These are phyloP conservation scores for Penicillium paxilli DNA, from an alignment of 495 filamentous ascomycete species.

Conservation along the genomic window DNA sequence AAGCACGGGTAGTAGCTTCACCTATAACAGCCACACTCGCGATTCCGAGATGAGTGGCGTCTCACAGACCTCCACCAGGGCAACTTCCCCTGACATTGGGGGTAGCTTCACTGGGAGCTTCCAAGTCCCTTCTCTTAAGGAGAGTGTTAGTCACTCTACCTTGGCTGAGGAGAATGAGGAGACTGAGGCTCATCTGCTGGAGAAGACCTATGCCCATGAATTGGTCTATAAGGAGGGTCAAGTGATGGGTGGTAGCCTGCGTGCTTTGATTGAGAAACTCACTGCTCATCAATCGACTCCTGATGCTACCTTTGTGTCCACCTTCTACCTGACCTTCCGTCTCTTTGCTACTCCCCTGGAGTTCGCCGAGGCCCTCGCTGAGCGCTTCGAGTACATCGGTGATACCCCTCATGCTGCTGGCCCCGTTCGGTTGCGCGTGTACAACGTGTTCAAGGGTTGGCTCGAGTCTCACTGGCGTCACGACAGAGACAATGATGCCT, in stretches of 20 bases:
- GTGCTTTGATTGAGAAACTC: slow-evolving; percentile 88
- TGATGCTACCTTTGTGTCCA: slow-evolving; percentile 87
- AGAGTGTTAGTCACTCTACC: slow-evolving; percentile 57
- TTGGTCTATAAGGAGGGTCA: slow-evolving; percentile 93
- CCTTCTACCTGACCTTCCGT: slow-evolving; percentile 97
- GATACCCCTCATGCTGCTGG: slow-evolving; percentile 69
- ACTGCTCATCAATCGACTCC: slow-evolving; percentile 93
- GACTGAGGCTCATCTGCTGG: slow-evolving; percentile 75
- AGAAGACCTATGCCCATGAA: slow-evolving; percentile 87
- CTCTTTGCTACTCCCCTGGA: slow-evolving; percentile 83
- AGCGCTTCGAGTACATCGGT: slow-evolving; percentile 88
- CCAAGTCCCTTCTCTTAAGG: slow-evolving; percentile 52
- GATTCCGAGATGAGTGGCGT: slow-evolving; percentile 80
- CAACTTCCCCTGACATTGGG: slow-evolving; percentile 78
- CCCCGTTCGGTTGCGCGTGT: slow-evolving; percentile 86
- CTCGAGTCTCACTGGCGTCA: slow-evolving; percentile 93
- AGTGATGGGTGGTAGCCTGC: slow-evolving; percentile 87
- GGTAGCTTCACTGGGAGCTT: slow-evolving; percentile 33
- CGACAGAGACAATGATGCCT: slow-evolving; percentile 70
- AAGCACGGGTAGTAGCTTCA: slow-evolving; percentile 67
- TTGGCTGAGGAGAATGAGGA: slow-evolving; percentile 75
- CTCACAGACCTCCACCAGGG: slow-evolving; percentile 82
- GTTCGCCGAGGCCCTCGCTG: slow-evolving; percentile 77
- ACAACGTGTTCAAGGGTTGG: slow-evolving; percentile 97
- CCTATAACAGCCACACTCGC: slow-evolving; percentile 69